Evolutionary conservation across 164 flowering plant species (phyloP).

Genomic region (Annona cherimola): DNA sequence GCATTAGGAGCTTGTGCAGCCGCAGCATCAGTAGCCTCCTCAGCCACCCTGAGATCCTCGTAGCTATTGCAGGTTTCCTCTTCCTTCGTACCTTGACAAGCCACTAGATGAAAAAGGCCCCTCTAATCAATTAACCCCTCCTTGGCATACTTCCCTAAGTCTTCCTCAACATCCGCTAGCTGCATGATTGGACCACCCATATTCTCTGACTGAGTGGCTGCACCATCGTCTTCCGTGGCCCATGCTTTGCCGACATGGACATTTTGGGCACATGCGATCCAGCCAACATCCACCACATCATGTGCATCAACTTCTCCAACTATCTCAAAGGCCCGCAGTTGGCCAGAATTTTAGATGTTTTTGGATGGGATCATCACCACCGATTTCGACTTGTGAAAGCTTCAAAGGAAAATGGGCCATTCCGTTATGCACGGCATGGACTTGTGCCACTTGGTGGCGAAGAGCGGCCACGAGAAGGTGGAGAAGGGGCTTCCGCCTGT

Average conservation of each 20-base stretch:
- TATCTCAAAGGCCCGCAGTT: slow-evolving; percentile 35
- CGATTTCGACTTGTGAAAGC: slow-evolving; percentile 21
- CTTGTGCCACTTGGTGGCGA: slow-evolving; percentile 1
- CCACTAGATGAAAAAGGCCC: not conserved
- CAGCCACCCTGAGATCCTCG: slow-evolving; percentile 4
- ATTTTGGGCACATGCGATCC: slow-evolving; percentile 27
- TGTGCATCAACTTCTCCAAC: slow-evolving; percentile 30
- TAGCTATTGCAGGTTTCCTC: slow-evolving; percentile 7
- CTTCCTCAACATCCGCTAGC: slow-evolving; percentile 11
- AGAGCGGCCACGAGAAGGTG: slow-evolving; percentile 4
- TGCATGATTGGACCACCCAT: slow-evolving; percentile 8
- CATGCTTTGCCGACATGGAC: slow-evolving; percentile 20
- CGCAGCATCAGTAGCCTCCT: no score
- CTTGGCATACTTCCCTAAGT: slow-evolving; percentile 16
- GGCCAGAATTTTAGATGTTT: slow-evolving; percentile 26
- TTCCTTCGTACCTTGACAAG: not conserved
- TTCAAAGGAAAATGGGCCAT: slow-evolving; percentile 13
- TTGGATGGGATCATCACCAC: slow-evolving; percentile 44
- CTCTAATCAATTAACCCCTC: slow-evolving; percentile 13
- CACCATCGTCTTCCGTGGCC: slow-evolving; percentile 22
- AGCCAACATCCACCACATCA: slow-evolving; percentile 24
- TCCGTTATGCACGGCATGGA: not conserved
- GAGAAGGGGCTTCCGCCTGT: slow-evolving; percentile 12
- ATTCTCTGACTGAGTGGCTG: slow-evolving; percentile 4
- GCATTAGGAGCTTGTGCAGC: no score